A percentile compares a stretch with the other conserved stretches of the same genome.
phyloP scores from a whole-genome alignment of 1,139 yeast genomes.

The Blastobotrys indianensis region DNA sequence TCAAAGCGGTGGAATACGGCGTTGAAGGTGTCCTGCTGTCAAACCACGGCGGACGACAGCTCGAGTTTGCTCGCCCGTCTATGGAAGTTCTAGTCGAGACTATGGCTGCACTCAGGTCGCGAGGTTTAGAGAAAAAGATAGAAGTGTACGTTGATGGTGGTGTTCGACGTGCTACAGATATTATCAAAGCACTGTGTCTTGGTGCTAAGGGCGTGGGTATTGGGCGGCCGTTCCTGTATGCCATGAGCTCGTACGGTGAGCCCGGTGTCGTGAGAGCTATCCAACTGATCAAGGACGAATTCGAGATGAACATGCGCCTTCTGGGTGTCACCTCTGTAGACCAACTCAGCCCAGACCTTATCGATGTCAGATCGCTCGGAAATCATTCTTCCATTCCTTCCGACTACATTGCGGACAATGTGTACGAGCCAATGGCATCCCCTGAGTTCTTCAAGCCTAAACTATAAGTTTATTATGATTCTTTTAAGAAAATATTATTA shows the following conservation, averaged over 20 bases:
- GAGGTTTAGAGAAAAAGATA: conserved; percentile 46
- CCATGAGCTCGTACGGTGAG: conserved; percentile 70
- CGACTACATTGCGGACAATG: conserved; percentile 41
- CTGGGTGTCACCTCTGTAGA: conserved; percentile 66
- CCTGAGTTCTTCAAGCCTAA: conserved; percentile 30
- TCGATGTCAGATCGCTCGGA: conserved; percentile 42
- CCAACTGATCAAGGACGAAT: conserved; percentile 71
- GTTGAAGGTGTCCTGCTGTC: conserved; percentile 63
- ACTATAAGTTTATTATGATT: conserved; percentile 15
- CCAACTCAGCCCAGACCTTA: conserved; percentile 51
- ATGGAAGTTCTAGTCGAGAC: conserved; percentile 63
- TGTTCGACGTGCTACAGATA: conserved; percentile 66
- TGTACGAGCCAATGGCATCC: conserved; percentile 37
- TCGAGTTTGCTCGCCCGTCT: conserved; percentile 64
- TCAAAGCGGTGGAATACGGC: conserved; percentile 56
- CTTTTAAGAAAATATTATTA: neutral
- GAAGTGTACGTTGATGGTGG: conserved; percentile 74
- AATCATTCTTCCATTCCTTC: conserved; percentile 40
- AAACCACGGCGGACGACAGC: conserved; percentile 77
- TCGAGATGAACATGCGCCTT: conserved; percentile 82
- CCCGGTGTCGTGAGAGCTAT: conserved; percentile 76
- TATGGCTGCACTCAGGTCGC: conserved; percentile 47
- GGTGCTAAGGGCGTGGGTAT: conserved; percentile 78
- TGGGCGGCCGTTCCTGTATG: conserved; percentile 71
- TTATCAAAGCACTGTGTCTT: conserved; percentile 63